phyloP scores from a whole-genome alignment of 1,139 yeast species.

The Pneumocystis sp. region DNA sequence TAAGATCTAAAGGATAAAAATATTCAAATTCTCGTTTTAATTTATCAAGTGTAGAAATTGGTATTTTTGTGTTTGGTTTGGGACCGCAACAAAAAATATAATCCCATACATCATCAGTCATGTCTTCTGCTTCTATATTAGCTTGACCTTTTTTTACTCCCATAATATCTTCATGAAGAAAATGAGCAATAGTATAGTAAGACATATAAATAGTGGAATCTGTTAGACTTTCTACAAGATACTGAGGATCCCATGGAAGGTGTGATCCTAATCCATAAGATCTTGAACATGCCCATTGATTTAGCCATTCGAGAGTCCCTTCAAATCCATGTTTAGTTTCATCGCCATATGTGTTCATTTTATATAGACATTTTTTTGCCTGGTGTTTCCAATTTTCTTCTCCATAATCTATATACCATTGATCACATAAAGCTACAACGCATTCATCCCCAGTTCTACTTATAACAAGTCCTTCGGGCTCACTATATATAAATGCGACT shows the following conservation, averaged over 20 bases:
- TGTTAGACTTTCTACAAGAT: slow-evolving; percentile 83
- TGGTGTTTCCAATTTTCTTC: slow-evolving; percentile 81
- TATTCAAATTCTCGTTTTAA: slow-evolving; percentile 90
- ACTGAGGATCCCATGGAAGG: slow-evolving; percentile 94
- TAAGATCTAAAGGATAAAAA: slow-evolving; percentile 83
- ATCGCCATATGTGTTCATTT: slow-evolving; percentile 63
- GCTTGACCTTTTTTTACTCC: slow-evolving; percentile 65
- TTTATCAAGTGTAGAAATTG: slow-evolving; percentile 48
- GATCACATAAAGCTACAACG: slow-evolving; percentile 93
- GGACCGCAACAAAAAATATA: slow-evolving; percentile 69
- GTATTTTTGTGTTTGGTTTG: slow-evolving; percentile 36
- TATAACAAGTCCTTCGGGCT: slow-evolving; percentile 79
- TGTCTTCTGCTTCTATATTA: slow-evolving; percentile 60
- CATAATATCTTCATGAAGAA: slow-evolving; percentile 73
- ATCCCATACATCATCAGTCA: slow-evolving; percentile 92
- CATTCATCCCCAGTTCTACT: slow-evolving; percentile 97
- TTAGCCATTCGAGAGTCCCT: slow-evolving; percentile 90
- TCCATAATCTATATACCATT: slow-evolving; percentile 97
- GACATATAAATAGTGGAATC: slow-evolving; percentile 96
- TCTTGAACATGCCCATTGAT: slow-evolving; percentile 97
- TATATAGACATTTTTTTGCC: slow-evolving; percentile 64
- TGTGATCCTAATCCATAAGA: slow-evolving; percentile 91
- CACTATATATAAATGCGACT: slow-evolving; percentile 77
- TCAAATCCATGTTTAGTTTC: slow-evolving; percentile 90
- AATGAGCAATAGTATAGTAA: slow-evolving; percentile 78